Evolutionary conservation across 352 stramenopile genomes (phyloP).

Genomic region (Phytophthora nicotianae): DNA sequence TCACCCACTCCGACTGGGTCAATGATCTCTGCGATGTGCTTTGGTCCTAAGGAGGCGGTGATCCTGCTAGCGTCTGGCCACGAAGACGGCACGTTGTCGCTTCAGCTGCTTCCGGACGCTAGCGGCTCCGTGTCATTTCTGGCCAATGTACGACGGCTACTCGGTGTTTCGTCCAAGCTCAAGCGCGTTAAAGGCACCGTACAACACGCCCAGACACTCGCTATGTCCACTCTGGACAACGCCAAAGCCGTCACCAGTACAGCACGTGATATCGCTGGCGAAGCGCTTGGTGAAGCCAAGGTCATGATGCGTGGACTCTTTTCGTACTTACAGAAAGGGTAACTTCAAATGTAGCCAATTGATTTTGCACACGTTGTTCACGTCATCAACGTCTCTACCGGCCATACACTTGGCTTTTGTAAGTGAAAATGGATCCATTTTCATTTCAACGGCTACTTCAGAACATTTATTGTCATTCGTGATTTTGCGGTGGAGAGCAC

Average conservation of each 20-base stretch:
- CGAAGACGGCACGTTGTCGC: slow-evolving; percentile 71
- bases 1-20: slow-evolving; percentile 35
- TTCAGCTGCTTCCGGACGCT: slow-evolving; percentile 83
- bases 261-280: slow-evolving; percentile 82
- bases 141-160: slow-evolving; percentile 66
- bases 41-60: slow-evolving; percentile 80
- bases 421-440: not conserved
- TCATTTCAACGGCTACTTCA: slow-evolving; percentile 19
- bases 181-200: slow-evolving; percentile 90
- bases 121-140: slow-evolving; percentile 81
- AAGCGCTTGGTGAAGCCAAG: slow-evolving; percentile 84
- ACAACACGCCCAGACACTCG: slow-evolving; percentile 86
- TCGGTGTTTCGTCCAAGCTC: slow-evolving; percentile 81
- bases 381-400: slow-evolving; percentile 15
- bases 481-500: slow-evolving; percentile 17
- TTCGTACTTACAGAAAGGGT: slow-evolving; percentile 62
- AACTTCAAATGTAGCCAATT: slow-evolving; percentile 14
- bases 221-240: slow-evolving; percentile 81
- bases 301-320: slow-evolving; percentile 83
- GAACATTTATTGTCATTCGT: slow-evolving; percentile 15
- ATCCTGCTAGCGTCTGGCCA: slow-evolving; percentile 76
- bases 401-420: slow-evolving; percentile 8
- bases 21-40: slow-evolving; percentile 60
- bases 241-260: slow-evolving; percentile 85
- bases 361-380: not conserved